Evolutionary conservation across 2,329 filamentous ascomycete species (phyloP), one percentile per base, ranked within the genome.

Genomic region (Penicillium sp.): DNA sequence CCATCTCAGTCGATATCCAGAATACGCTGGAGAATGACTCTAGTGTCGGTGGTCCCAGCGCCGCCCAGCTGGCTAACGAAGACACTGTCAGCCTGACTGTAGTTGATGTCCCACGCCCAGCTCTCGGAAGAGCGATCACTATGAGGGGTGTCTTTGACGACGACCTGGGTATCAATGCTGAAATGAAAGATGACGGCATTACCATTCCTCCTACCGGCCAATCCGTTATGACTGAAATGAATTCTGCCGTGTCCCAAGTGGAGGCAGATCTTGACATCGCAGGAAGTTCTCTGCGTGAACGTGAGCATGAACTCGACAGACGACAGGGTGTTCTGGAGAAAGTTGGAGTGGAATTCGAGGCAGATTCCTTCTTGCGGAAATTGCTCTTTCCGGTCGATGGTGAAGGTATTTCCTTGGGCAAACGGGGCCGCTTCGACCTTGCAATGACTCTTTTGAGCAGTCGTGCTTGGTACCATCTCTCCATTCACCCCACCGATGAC

Each of bases 111-210:
- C 91, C 94, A 0, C 85, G 87, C 59, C 86, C 90, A 27, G 81
- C 84, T 1, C 80, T 99, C 0, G 92, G 89, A 55, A 97, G 94
- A 74, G 94, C 93, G 0, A 76, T 95, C n/a, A 86, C 90, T 12
- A 85, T 99, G 77, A 89, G 91, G 37, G 90, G 90, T 14, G 85
- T 97, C 33, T 99, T 99, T 66, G 93, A 99, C 63, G 94, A 97
- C 66, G 85, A 81, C n/a, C 80, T 88, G 20, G 94, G 94, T 49
- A 97, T 99, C 76, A 97, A 97, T 65, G 83, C 89, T 0, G 94
- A 99, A 77, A 97, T 99, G 92, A 96, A 93, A 68, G 88, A 93
- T 59, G 94, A 99, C 63, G 94, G 94, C 9, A 84, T 99, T 1
- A 83, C 89, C n/a, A 82, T 95, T 2, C 76, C 82, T 1, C 66